Base-by-base conservation (phyloP, 306 rosid species). In the Pyrus communis region DNA sequence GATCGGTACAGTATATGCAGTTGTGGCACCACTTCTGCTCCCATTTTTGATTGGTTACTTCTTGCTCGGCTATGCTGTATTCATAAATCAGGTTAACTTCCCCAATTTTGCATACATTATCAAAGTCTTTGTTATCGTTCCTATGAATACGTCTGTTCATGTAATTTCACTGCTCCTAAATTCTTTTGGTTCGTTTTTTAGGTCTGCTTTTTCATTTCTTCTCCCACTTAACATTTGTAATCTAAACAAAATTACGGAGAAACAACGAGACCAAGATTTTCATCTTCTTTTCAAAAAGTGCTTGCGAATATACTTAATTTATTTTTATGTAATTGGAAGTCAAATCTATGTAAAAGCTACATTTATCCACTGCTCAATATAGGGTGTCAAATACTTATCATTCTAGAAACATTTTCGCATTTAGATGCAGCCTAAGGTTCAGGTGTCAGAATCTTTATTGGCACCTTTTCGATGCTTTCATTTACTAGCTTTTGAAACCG, bases 41-140 rank as follows among this genome's bases (percentile, higher is more conserved):
- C 97, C 97, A 30, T 87, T 95, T 82, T 93, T 95, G 52, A 79
- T 92, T 27, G 89, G 93, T 55, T 90, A 92, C 93, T 95, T 95
- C 89, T 89, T 89, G 75, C 82, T 95, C 30, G 98, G 98, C 84
- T 95, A 92, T 78, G 85, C 87, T 77, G 92, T 95, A 46, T 89
- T 70, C 70, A 79, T 92, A 84, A 90, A 82, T 69, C 91, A 87
- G 91, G 88, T 82, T 71, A 30, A 18, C 6, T 68, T 75, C 19
- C 66, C 45, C 19, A 11, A 42, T 22, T 43, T 19, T 23, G 3
- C 38, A 28, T 74, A 42, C 18, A 19, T 45, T 68, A 67, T 72
- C 70, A 18, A 74, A 59, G 71, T 9, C 11, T 10, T 25, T 13
- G 7, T 69, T 42, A 19, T 68, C 7, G 30, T 73, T 35, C 42